Evolutionary conservation across 208 protist species (phyloP).

Genomic region (Trypanosoma brucei): DNA sequence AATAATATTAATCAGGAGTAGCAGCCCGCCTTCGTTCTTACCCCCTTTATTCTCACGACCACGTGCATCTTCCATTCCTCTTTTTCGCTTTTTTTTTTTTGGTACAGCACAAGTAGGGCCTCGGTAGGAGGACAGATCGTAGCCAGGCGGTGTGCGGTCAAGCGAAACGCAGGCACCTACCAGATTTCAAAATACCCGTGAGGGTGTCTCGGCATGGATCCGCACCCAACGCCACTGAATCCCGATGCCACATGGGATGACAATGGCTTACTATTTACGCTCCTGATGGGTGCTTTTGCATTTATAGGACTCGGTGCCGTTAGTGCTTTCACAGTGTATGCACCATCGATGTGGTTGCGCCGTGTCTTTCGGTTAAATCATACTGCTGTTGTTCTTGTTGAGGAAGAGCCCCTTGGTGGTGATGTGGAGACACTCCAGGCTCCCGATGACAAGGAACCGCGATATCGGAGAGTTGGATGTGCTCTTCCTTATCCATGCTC

Average conservation of each 20-base stretch:
- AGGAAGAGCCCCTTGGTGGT: not conserved
- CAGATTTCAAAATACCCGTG: too few relatives aligned
- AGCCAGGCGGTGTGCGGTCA: too few relatives aligned
- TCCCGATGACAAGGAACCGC: not conserved
- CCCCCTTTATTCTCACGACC: too few relatives aligned
- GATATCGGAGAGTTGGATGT: conserved; percentile 37
- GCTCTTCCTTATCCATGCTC: conserved; percentile 51
- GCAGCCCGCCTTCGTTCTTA: too few relatives aligned
- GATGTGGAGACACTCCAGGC: not conserved
- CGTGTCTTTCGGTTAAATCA: conserved; percentile 77
- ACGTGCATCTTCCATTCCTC: not conserved
- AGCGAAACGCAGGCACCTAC: too few relatives aligned
- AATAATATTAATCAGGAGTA: too few relatives aligned
- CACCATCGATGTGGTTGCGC: conserved; percentile 58
- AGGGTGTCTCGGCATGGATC: not conserved
- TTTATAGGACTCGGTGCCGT: conserved; percentile 30
- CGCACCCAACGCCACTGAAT: conserved; percentile 6
- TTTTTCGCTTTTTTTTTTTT: not conserved
- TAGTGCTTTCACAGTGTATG: conserved; percentile 36
- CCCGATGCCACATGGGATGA: conserved; percentile 55
- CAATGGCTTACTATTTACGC: conserved; percentile 65
- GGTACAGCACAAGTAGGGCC: not conserved
- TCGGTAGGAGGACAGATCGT: not conserved
- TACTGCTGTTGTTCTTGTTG: conserved; percentile 35
- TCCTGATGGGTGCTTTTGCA: conserved; percentile 32